phyloP scores from a whole-genome alignment of 108 stramenopile genomes.

The Fragilaria radians region DNA sequence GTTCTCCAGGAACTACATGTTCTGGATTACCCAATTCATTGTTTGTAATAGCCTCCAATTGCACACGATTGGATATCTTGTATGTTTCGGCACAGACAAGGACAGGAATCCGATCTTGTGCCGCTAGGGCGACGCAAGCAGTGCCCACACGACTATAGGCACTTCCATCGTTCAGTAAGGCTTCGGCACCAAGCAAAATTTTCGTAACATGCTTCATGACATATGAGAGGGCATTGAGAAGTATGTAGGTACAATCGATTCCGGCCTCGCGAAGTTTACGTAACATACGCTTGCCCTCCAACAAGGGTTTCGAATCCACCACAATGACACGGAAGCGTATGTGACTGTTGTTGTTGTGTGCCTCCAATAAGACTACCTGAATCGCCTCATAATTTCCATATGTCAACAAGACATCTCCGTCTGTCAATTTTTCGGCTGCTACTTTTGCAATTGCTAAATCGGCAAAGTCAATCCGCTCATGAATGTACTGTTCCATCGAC shows the following conservation, averaged over 20 bases:
- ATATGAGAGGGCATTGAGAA: constrained; percentile 86
- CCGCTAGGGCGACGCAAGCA: constrained; percentile 90
- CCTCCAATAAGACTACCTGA: constrained; percentile 40
- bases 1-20: constrained; percentile 12
- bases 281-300: constrained; percentile 81
- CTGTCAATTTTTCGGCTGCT: constrained; percentile 70
- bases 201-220: constrained; percentile 95
- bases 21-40: constrained; percentile 95
- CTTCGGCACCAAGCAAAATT: constrained; percentile 95
- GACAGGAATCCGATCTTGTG: constrained; percentile 87
- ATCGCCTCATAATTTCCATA: constrained; percentile 81
- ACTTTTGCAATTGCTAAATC: constrained; percentile 80
- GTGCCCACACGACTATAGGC: constrained; percentile 90
- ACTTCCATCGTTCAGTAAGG: constrained; percentile 93
- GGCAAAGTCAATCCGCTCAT: constrained; percentile 88
- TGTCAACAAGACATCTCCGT: constrained; percentile 91
- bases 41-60: constrained; percentile 90
- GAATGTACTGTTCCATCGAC: constrained; percentile 79
- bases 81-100: constrained; percentile 97
- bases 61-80: constrained; percentile 97
- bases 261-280: constrained; percentile 56
- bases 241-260: constrained; percentile 82
- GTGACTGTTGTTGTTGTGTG: constrained; percentile 34
- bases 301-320: constrained; percentile 81
- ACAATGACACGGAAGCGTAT: constrained; percentile 89